Evolutionary conservation across 148 eudicot species (phyloP).

Genomic region (Nepenthes mirabilis): DNA sequence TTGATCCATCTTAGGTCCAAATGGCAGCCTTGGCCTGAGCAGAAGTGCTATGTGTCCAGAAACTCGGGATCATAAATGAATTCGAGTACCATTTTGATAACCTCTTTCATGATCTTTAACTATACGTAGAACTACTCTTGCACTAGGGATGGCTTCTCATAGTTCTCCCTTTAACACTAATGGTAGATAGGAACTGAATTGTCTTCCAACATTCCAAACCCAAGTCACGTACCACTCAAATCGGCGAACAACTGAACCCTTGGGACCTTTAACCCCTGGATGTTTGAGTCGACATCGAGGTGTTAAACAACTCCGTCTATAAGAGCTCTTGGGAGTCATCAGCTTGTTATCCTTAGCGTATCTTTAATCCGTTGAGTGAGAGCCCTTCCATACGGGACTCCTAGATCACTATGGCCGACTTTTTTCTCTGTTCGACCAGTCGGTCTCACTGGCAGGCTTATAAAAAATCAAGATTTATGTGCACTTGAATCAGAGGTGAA

Average conservation of each 20-base stretch:
- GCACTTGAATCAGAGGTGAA: no score
- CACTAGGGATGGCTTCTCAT: constrained; percentile 1
- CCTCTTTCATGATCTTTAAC: no score
- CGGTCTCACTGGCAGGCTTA: constrained; percentile 3
- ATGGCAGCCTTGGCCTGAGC: no score
- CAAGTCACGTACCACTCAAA: not conserved
- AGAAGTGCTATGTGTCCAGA: no score
- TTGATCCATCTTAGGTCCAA: no score
- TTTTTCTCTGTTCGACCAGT: not conserved
- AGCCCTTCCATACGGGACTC: constrained; percentile 2
- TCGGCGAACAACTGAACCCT: constrained; percentile 2
- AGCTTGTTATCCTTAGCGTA: constrained; percentile 1
- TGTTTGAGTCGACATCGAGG: constrained; percentile 3
- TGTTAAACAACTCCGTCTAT: constrained; percentile 1
- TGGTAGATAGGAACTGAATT: not conserved
- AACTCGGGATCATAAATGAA: no score
- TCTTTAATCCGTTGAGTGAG: constrained; percentile 4
- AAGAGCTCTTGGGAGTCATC: constrained; percentile 4
- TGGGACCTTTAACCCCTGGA: constrained; percentile 6
- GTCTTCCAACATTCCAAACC: constrained; percentile 6
- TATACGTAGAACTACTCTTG: not conserved
- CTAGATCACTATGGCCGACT: constrained; percentile 1
- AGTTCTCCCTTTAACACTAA: constrained; percentile 6
- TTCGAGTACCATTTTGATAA: no score
- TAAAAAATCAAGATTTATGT: not conserved